A percentile compares a stretch with the other conserved stretches of the same genome.
Evolutionary conservation across 2,329 filamentous ascomycete species (phyloP).

Genomic region (Decorospora gaudefroyi): DNA sequence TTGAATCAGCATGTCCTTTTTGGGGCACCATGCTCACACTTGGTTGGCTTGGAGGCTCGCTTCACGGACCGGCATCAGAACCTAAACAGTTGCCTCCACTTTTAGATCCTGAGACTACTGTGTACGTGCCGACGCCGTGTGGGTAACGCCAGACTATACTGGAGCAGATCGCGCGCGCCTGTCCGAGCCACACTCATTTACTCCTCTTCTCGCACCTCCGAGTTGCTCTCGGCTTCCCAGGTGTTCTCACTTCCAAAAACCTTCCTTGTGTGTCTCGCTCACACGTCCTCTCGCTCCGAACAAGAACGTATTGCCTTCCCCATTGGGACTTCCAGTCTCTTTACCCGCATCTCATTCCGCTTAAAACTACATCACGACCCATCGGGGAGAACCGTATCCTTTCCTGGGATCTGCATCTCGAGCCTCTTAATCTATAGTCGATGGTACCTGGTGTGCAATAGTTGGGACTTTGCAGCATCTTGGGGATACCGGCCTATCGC

Average conservation of each 20-base stretch:
- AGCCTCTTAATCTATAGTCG: neutral
- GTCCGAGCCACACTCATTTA: conserved; percentile 33
- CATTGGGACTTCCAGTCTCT: conserved; percentile 23
- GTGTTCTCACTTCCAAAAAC: conserved; percentile 27
- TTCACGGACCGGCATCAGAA: conserved; percentile 26
- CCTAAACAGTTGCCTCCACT: conserved; percentile 37
- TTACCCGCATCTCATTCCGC: conserved; percentile 16
- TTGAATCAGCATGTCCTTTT: conserved; percentile 28
- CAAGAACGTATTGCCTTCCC: conserved; percentile 9
- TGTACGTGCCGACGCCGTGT: conserved; percentile 30
- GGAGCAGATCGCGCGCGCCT: conserved; percentile 26
- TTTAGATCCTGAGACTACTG: conserved; percentile 43
- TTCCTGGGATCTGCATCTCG: neutral
- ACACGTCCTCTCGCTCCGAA: conserved; percentile 45
- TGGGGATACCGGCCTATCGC: neutral
- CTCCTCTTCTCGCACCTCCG: conserved; percentile 25
- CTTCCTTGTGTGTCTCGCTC: conserved; percentile 37
- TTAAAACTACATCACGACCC: conserved; percentile 5
- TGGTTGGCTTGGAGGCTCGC: conserved; percentile 32
- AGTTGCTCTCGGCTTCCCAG: conserved; percentile 21
- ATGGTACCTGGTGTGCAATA: no score
- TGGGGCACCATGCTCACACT: conserved; percentile 20
- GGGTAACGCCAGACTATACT: conserved; percentile 37
- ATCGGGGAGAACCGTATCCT: conserved; percentile 11
- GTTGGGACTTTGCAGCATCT: no score